Evolutionary conservation across 805 yeast genomes (phyloP).

Genomic region (Saturnispora dispora): DNA sequence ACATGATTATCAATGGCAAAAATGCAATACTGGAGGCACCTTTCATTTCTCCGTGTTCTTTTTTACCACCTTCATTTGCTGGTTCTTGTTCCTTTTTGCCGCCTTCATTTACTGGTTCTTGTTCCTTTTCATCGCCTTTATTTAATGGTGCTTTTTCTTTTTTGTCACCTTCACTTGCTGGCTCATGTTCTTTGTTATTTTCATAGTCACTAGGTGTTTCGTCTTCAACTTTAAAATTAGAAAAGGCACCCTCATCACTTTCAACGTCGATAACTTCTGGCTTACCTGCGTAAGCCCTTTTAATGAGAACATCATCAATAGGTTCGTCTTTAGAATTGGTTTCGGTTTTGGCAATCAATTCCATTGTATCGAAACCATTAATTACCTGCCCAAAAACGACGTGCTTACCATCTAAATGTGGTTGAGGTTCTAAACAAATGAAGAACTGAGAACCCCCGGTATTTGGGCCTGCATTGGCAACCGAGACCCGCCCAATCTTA

Average conservation of each 20-base stretch:
- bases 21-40: slow-evolving; percentile 5
- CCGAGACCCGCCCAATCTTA: slow-evolving; percentile 37
- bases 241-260: slow-evolving; percentile 1
- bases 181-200: neutral
- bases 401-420: slow-evolving; percentile 51
- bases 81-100: neutral
- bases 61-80: neutral
- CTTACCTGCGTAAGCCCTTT: neutral
- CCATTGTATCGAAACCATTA: slow-evolving; percentile 57
- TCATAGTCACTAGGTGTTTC: neutral
- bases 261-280: neutral
- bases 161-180: neutral
- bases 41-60: neutral
- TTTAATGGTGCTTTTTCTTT: neutral
- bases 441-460: slow-evolving; percentile 65
- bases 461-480: slow-evolving; percentile 44
- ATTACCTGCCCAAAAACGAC: slow-evolving; percentile 75
- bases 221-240: neutral
- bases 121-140: neutral
- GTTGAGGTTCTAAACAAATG: slow-evolving; percentile 45
- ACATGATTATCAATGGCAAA: slow-evolving; percentile 1
- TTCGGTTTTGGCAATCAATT: slow-evolving; percentile 48
- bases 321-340: slow-evolving; percentile 38
- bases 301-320: slow-evolving; percentile 33
- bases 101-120: neutral